Conservation (phyloP, 768 basidiomycete genomes). For the Podaxis rugospora region DNA sequence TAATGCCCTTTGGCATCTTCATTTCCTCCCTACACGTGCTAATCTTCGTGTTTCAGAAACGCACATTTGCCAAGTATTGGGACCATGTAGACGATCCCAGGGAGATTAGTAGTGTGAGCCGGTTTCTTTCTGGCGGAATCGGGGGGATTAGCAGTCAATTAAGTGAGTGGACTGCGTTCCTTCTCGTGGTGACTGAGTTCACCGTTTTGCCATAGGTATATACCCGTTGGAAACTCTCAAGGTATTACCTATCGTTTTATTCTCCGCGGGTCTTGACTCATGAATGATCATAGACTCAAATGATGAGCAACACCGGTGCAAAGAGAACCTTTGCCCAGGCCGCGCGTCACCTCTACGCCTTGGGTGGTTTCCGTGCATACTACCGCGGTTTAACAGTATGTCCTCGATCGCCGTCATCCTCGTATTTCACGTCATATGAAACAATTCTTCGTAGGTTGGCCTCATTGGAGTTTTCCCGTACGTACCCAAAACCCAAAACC, state of each 20-base stretch:
- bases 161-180: conserved; percentile 44
- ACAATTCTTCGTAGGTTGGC: conserved; percentile 64
- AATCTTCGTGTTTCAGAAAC: conserved; percentile 59
- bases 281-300: conserved; percentile 63
- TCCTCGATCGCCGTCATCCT: conserved; percentile 12
- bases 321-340: conserved; percentile 53
- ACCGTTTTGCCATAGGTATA: conserved; percentile 56
- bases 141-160: conserved; percentile 94
- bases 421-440: neutral
- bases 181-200: conserved; percentile 13
- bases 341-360: conserved; percentile 66
- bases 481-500: conserved; percentile 19
- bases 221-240: conserved; percentile 97
- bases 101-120: conserved; percentile 86
- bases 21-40: conserved; percentile 9
- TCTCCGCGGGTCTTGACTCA: conserved; percentile 6
- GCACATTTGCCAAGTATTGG: conserved; percentile 86
- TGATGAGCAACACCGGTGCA: conserved; percentile 83
- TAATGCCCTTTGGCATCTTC: conserved; percentile 11
- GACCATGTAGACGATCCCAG: conserved; percentile 87
- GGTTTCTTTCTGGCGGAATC: conserved; percentile 93
- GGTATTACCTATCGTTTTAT: conserved; percentile 31
- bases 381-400: conserved; percentile 89
- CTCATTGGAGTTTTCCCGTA: conserved; percentile 95
- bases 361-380: conserved; percentile 79